Conservation (phyloP, 2,329 filamentous ascomycete species). For the Curvularia eragrostidis region DNA sequence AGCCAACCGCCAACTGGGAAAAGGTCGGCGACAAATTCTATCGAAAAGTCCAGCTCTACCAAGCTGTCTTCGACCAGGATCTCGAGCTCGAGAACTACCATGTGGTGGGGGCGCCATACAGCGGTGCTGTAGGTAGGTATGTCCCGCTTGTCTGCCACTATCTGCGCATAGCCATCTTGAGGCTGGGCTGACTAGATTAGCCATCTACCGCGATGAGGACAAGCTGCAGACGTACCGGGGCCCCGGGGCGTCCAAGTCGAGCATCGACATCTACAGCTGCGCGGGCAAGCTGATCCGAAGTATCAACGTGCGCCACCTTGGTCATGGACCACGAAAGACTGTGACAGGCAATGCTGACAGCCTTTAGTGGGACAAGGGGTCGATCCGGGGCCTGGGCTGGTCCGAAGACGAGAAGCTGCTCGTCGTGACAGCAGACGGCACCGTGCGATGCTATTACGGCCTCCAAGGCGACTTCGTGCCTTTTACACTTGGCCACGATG, state of each 20-base stretch:
- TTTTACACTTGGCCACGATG: conserved; percentile 86
- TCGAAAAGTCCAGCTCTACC: conserved; percentile 92
- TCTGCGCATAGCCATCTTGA: conserved; percentile 4
- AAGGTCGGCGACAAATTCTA: conserved; percentile 93
- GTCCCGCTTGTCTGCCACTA: conserved; percentile 14
- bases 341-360: conserved; percentile 19
- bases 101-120: conserved; percentile 89
- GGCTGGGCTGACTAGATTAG: conserved; percentile 58
- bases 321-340: conserved; percentile 5
- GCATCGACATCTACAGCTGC: conserved; percentile 93
- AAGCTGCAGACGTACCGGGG: conserved; percentile 82
- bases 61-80: conserved; percentile 89
- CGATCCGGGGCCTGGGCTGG: conserved; percentile 90
- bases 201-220: conserved; percentile 85
- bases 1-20: conserved; percentile 90
- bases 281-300: conserved; percentile 85
- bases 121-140: conserved; percentile 82
- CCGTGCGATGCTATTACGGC: conserved; percentile 86
- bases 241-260: conserved; percentile 74
- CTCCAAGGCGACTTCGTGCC: conserved; percentile 95
- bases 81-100: conserved; percentile 95
- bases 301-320: conserved; percentile 63
- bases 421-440: conserved; percentile 87
- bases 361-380: conserved; percentile 81
- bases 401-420: conserved; percentile 93